phyloP scores from a whole-genome alignment of 2,329 filamentous ascomycete species.

The Zasmidium citrigriseum region DNA sequence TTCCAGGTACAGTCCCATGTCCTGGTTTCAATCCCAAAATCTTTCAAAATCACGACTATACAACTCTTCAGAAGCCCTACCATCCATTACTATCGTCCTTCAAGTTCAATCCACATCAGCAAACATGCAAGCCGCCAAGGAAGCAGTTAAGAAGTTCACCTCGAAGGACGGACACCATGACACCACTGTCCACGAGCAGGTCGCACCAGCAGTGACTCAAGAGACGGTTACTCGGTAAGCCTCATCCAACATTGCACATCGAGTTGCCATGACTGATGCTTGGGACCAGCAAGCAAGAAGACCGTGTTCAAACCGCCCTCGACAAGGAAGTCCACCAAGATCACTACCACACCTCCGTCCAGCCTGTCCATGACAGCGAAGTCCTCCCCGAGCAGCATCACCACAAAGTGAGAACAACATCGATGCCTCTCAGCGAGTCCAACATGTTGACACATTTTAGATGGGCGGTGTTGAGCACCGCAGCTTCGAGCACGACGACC shows the following conservation, averaged over 20 bases:
- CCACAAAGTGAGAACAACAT: conserved; percentile 42
- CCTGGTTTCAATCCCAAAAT: no score
- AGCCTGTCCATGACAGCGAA: conserved; percentile 26
- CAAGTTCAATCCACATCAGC: not conserved
- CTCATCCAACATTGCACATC: no score
- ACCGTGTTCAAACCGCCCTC: conserved; percentile 10
- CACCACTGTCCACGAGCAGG: conserved; percentile 69
- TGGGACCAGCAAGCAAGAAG: conserved; percentile 7
- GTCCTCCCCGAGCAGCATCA: conserved; percentile 62
- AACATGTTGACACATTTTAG: conserved; percentile 45
- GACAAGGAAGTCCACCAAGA: conserved; percentile 25
- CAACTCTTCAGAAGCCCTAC: no score
- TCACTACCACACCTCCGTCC: conserved; percentile 33
- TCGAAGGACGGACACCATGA: conserved; percentile 63
- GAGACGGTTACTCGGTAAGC: conserved; percentile 20
- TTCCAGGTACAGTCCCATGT: no score
- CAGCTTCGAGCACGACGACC: conserved; percentile 63
- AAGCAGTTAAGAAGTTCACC: conserved; percentile 62
- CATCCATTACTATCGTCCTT: not conserved
- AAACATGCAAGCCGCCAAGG: conserved; percentile 66
- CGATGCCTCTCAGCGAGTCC: no score
- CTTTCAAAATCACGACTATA: no score
- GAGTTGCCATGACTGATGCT: conserved; percentile 13
- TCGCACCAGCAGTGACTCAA: conserved; percentile 57
- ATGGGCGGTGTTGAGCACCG: conserved; percentile 55